Evolutionary conservation across 2,329 filamentous ascomycete species (phyloP).

Genomic region (Xylaria sp.): DNA sequence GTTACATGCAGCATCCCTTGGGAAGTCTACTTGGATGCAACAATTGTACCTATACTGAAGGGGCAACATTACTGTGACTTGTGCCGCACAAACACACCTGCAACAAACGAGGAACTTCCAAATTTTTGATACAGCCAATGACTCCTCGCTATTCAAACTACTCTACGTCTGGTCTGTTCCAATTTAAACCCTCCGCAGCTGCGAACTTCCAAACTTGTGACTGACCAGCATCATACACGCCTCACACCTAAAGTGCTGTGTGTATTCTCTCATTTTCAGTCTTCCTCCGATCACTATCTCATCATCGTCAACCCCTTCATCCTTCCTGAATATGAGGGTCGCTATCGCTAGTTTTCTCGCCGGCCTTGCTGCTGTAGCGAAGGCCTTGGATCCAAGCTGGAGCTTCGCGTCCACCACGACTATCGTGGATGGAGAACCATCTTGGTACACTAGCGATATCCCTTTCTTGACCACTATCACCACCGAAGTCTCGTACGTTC

Average conservation of each 20-base stretch:
- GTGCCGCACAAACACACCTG: conserved; percentile 8
- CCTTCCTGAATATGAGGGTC: conserved; percentile 13
- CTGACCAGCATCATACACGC: background rate
- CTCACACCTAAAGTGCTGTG: background rate
- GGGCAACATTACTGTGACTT: background rate
- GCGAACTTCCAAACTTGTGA: background rate
- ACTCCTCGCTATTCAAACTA: background rate
- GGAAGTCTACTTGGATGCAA: background rate
- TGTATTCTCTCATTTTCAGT: background rate
- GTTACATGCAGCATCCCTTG: background rate
- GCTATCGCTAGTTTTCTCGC: background rate
- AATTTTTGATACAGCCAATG: background rate
- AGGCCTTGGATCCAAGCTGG: conserved; percentile 15
- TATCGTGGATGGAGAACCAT: background rate
- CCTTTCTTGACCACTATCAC: conserved; percentile 29
- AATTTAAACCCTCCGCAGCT: background rate
- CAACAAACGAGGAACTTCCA: background rate
- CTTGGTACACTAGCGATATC: conserved; percentile 26
- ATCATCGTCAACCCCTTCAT: background rate
- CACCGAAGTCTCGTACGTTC: conserved; percentile 27
- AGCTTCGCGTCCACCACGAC: conserved; percentile 28
- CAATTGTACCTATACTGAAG: background rate
- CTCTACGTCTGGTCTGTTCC: background rate
- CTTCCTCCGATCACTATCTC: background rate
- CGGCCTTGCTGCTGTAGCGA: conserved; percentile 3